These are phyloP conservation scores for Candida anglica DNA, from an alignment of 805 yeast species.

Conservation along the genomic window DNA sequence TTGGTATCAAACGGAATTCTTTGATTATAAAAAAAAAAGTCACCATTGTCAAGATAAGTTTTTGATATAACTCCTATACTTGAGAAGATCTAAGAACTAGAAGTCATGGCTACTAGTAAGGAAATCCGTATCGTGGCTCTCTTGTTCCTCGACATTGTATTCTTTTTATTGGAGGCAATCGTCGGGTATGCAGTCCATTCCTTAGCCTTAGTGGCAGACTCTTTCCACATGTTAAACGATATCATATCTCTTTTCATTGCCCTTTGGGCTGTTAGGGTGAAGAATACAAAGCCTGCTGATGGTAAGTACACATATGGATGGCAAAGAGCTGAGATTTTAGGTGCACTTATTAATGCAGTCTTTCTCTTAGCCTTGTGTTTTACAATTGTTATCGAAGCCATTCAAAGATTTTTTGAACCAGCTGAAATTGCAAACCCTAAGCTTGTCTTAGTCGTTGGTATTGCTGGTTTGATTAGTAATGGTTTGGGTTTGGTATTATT, in stretches of 20 bases:
- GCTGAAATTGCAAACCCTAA: constrained; percentile 78
- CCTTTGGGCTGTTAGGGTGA: constrained; percentile 92
- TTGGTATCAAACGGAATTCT: too few relatives aligned
- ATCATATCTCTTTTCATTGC: constrained; percentile 87
- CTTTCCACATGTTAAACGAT: constrained; percentile 97
- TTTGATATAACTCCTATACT: too few relatives aligned
- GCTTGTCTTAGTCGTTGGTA: constrained; percentile 77
- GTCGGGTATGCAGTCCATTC: constrained; percentile 92
- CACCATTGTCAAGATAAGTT: too few relatives aligned
- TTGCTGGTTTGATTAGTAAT: constrained; percentile 79
- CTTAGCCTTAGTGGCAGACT: constrained; percentile 89
- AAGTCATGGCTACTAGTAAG: constrained; percentile 46
- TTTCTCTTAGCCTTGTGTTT: constrained; percentile 89
- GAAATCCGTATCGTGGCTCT: constrained; percentile 71
- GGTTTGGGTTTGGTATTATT: constrained; percentile 78
- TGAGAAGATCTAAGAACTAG: too few relatives aligned
- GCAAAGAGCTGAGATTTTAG: constrained; percentile 96
- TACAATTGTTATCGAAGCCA: constrained; percentile 87
- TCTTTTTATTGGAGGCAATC: constrained; percentile 81
- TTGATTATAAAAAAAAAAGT: too few relatives aligned
- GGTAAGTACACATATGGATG: constrained; percentile 93
- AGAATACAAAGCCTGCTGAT: constrained; percentile 76
- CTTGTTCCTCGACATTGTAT: constrained; percentile 69
- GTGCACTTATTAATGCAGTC: constrained; percentile 92
- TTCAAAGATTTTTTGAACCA: constrained; percentile 83